Evolutionary conservation across 2,329 filamentous ascomycete species (phyloP), one percentile per base, ranked within the genome.

Genomic region (Endoconidiophora polonica): DNA sequence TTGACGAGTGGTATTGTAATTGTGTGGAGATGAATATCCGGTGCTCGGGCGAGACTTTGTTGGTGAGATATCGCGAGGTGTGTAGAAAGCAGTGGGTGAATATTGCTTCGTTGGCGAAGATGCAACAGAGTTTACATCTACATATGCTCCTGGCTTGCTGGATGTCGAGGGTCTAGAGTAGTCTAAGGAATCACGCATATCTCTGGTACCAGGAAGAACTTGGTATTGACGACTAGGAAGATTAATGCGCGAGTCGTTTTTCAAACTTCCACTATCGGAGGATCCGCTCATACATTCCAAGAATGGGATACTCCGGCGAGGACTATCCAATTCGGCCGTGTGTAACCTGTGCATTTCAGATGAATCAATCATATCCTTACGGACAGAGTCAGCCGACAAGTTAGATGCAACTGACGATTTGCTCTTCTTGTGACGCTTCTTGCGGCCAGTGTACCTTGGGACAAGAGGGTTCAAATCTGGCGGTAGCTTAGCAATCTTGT

Each of bases 401-500:
- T 61, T 60, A 2, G 69, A 75, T 3, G 68, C 65, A 24, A 76
- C 59, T 1, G 73, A 77, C 1, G 72, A 74, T 62, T 75, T 77
- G 62, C 84, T 88, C 59, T 83, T 77, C 69, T 87, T 88, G 65
- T 93, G 86, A 16, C 24, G 52, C 60, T 66, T 70, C 52, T 65
- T 68, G 22, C 81, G 76, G 9, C 85, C 79, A 1, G 87, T 95
- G 52, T 94, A 68, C 58, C 90, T 81, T 56, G 84, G 78, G 61
- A 95, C 88, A 12, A 96, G 71, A 1, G 90, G 90, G 61, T 96
- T 96, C 83, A 94, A 86, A 60, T 96, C 90, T 0, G 90, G 88
- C 4, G 90, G 90, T 62, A 95, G 73, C 18, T 73, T 70, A 4
- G 79, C 72, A 58, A 96, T 95, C 59, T 83, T 82, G 39, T 81